These are phyloP conservation scores for Arabidopsis lyrata DNA, from an alignment of 441 rosid genomes.

Conservation along the genomic window DNA sequence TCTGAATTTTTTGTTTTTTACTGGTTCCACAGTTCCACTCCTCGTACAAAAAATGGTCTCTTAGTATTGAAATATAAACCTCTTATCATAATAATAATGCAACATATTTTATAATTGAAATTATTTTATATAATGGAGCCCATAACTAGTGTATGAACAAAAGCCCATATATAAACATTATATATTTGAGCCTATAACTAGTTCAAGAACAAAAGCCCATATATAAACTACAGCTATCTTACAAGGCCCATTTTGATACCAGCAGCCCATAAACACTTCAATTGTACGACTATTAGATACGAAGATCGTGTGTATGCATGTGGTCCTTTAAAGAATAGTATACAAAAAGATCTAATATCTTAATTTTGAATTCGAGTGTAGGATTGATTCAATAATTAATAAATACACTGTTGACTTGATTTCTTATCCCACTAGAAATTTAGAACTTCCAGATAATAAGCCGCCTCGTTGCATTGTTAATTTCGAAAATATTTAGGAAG, in stretches of 20 bases:
- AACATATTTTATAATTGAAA: no score
- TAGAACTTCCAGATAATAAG: slow-evolving; percentile 14
- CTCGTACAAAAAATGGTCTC: background rate
- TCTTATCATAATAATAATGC: no score
- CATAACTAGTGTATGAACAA: background rate
- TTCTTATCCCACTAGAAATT: background rate
- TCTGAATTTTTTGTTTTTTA: background rate
- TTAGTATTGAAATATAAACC: background rate
- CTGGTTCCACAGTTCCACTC: background rate
- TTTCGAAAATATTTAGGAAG: background rate
- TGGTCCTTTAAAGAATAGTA: slow-evolving; percentile 3
- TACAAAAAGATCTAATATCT: background rate
- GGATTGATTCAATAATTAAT: background rate
- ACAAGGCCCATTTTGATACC: background rate
- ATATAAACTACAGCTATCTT: background rate
- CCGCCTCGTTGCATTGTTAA: slow-evolving; percentile 25
- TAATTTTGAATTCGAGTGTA: background rate
- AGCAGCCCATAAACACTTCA: background rate
- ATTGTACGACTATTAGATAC: background rate
- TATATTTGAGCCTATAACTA: background rate
- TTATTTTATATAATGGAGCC: no score
- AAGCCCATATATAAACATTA: background rate
- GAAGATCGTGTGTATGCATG: background rate
- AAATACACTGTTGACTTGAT: slow-evolving; percentile 31
- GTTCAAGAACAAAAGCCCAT: background rate